phyloP scores from a whole-genome alignment of 345 rosid genomes.

The Brassica cretica region DNA sequence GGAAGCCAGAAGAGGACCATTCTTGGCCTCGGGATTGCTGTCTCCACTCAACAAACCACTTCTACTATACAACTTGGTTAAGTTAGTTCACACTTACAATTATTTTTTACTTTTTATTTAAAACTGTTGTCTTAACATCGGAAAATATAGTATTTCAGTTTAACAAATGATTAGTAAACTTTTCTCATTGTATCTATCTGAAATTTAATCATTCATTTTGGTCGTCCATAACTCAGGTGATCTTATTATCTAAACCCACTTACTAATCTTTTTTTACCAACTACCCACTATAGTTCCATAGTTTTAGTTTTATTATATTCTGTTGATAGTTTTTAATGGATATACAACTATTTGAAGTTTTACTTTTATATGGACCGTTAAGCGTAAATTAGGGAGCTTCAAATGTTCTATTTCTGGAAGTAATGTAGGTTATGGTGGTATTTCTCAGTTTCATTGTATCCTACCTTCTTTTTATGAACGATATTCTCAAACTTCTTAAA shows the following conservation, averaged over 20 bases:
- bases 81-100: slow-evolving; percentile 22
- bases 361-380: no score
- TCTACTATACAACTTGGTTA: slow-evolving; percentile 18
- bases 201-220: background rate
- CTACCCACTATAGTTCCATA: background rate
- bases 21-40: slow-evolving; percentile 42
- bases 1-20: slow-evolving; percentile 55
- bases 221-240: background rate
- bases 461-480: background rate
- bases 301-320: background rate
- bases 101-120: background rate
- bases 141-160: background rate
- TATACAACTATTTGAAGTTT: no score
- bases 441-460: background rate
- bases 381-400: slow-evolving; percentile 17
- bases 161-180: background rate
- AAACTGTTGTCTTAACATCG: background rate
- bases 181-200: background rate
- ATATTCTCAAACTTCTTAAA: background rate
- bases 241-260: background rate
- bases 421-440: background rate
- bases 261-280: background rate
- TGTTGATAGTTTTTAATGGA: background rate
- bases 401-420: slow-evolving; percentile 13
- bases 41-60: slow-evolving; percentile 29